Evolutionary conservation across 257 asterid species (phyloP), one percentile per base, ranked within the genome.

Genomic region (Henckelia pumila): DNA sequence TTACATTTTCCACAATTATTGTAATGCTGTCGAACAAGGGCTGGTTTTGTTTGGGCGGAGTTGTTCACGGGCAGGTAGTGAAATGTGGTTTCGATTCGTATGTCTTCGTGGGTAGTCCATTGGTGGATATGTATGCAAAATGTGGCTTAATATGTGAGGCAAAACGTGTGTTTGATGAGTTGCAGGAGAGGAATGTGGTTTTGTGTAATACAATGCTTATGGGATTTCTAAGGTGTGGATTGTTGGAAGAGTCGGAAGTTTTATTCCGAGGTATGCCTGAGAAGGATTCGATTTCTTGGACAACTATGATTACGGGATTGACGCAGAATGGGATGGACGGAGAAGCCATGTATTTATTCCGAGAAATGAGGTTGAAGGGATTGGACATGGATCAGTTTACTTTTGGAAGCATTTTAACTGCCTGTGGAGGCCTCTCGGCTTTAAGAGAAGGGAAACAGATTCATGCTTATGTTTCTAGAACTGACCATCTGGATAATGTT

Each of bases 41-140:
- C 13, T 84, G 94, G 92, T 59, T 90, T 65, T 73, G 10, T 64
- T 77, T 93, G 74, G 96, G 97, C 61, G 68, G 69, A 75, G 89
- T 72, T 71, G 59, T 93, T 76, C 99, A 93, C 57, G 96, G 95
- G 60, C 96, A 90, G 40, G 67, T 90, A 16, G 81, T 79, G 81
- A 92, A 86, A 78, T 81, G 71, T 55, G 98, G 98, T 60, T 92
- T 92, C 19, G 67, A 74, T 37, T 78, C 84, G 6, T 89, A 83
- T 74, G 87, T 78, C 28, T 92, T 82, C 5, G 96, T 92, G 49
- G 98, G 93, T 30, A 85, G 97, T 75, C 92, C 95, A 50, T 78
- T 89, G 74, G 84, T 90, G 26, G 97, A 89, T 67, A 89, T 92
- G 96, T 92, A 92, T 74, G 87, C 93, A 0, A 92, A 89, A 80